Evolutionary conservation across 176 grass and related monocot genomes (phyloP), one percentile per base, ranked within the genome.

Genomic region (Puccinellia tenuiflora): DNA sequence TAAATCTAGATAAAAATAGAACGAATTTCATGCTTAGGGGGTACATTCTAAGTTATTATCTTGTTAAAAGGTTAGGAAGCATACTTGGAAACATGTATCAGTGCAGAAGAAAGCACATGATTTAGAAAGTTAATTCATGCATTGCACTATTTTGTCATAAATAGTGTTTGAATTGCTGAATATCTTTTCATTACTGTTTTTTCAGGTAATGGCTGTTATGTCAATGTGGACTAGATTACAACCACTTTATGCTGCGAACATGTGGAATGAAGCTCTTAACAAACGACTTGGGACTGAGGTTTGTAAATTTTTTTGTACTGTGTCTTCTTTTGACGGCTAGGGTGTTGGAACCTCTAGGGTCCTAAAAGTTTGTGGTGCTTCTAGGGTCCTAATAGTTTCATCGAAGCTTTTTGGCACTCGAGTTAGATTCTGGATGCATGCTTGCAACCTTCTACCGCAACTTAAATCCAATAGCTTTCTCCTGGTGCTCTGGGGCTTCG

Each of bases 241-340:
- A 85, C 97, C 97, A 79, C 78, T 64, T 70, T 94, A 99, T 80
- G 93, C 93, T 88, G 85, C 97, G 56, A 96, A 99, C 78, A 99
- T 99, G 97, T 99, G 97, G 97, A 99, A 99, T 75, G 97, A 99
- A 89, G 93, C 97, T 31, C 97, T 99, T 67, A 99, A 99, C 68
- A 99, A 99, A 65, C 70, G 97, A 22, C 97, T 99, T 61, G 97
- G 91, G 51, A 99, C 93, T 63, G 91, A 74, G 71, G 71, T 74
- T 74, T 51, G 71, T 74, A 51, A 74, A 74, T 17, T 74, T 7
- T 0, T 74, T 3, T 74, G 26, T 51, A 51, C 2, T 20, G 15
- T 78, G 75, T 7, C 35, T 78, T 78, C 34, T 38, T 78, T 42
- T 78, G 54, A 17, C 26, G 34, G 31, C 8, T 59, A 77, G 1